phyloP scores from a whole-genome alignment of 208 protist genomes.

The Histomonas meleagridis region DNA sequence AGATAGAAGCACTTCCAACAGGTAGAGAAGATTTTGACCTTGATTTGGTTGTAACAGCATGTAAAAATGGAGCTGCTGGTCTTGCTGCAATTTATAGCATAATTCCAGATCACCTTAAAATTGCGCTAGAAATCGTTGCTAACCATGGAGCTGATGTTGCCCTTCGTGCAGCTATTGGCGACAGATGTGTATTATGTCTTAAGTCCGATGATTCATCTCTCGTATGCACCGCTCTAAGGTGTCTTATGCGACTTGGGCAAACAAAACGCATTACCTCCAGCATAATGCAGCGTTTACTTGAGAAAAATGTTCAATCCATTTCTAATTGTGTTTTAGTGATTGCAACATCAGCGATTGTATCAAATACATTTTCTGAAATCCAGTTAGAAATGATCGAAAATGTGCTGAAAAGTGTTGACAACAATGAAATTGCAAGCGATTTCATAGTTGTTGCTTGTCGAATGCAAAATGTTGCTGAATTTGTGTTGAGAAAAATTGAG shows the following conservation, averaged over 20 bases:
- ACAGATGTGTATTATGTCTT: background rate
- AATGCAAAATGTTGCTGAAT: too few species aligned
- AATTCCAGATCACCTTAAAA: background rate
- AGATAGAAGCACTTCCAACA: constrained; percentile 4
- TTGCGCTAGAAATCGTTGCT: constrained; percentile 16
- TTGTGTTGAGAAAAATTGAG: too few species aligned
- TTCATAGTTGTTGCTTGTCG: too few species aligned
- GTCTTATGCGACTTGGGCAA: background rate
- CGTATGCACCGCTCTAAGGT: background rate
- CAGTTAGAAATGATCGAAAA: too few species aligned
- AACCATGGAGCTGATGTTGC: background rate
- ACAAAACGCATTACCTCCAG: too few species aligned
- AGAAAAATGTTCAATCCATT: too few species aligned
- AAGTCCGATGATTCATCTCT: background rate
- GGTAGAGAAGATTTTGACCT: background rate
- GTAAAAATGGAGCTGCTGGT: background rate
- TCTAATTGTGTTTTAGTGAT: too few species aligned
- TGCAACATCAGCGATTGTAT: too few species aligned
- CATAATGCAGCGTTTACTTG: too few species aligned
- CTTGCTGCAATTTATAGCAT: background rate
- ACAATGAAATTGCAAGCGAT: too few species aligned
- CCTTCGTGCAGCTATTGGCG: background rate
- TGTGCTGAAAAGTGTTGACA: too few species aligned
- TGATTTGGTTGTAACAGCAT: background rate
- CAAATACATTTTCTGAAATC: too few species aligned